Base-by-base conservation (phyloP, 345 rosid genomes). In the Acer yangbiense region DNA sequence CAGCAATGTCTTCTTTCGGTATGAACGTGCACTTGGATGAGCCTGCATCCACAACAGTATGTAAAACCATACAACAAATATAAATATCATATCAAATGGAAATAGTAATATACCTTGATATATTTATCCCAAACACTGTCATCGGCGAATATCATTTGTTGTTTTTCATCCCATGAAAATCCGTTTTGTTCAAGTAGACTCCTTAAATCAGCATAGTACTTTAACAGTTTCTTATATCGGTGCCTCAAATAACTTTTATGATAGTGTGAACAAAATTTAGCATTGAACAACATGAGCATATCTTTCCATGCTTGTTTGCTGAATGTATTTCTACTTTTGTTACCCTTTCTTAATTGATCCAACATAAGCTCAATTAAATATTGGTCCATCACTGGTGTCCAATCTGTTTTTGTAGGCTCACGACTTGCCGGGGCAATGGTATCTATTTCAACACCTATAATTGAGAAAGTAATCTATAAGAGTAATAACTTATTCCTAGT, bases 121-220 rank as follows among this genome's bases (percentile, higher is more conserved):
- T 80, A 83, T 48, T 79, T 86, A 48, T 85, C 85, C 90, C 90
- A 87, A 77, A 84, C 65, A 77, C 44, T 64, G 78, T 83, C 82
- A 79, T 83, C 78, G 71, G 90, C 90, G 54, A 81, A 48, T 54
- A 87, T 54, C 78, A 72, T 72, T 50, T 79, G 80, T 52, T 61
- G 79, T 57, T 80, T 85, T 69, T 75, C 88, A 85, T 87, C 87
- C 90, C 90, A 85, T 73, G 80, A 87, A 83, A 87, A 85, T 70
- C 85, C 88, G 50, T 75, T 82, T 74, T 79, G 84, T 65, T 69
- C 68, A 74, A 84, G 87, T 77, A 86, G 80, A 69, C 78, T 74
- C 65, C 75, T 85, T 41, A 84, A 43, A 41, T 79, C 83, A 55
- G 44, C 18, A 73, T 79, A 82, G 70, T 81, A 75, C 79, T 86